phyloP scores from a whole-genome alignment of 2,329 filamentous ascomycete species.

The Beauveria rudraprayagi region DNA sequence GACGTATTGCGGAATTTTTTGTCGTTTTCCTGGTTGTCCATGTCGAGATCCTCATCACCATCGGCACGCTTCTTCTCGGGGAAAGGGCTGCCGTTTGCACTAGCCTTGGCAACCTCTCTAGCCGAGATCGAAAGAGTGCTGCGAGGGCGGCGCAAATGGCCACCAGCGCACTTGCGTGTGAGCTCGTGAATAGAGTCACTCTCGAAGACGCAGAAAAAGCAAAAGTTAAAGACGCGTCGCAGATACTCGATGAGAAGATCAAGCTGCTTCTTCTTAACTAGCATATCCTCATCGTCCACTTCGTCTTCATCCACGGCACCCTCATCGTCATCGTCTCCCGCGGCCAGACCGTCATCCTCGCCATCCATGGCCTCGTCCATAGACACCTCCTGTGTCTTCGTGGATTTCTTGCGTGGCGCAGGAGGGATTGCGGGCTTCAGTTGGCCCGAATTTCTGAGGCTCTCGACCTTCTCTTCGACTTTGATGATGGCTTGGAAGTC shows the following conservation, averaged over 20 bases:
- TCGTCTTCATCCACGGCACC: constrained; percentile 78
- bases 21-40: constrained; percentile 42
- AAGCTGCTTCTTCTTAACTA: constrained; percentile 92
- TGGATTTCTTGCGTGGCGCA: constrained; percentile 50
- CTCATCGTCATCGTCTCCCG: constrained; percentile 75
- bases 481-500: constrained; percentile 69
- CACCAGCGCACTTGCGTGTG: constrained; percentile 89
- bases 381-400: constrained; percentile 51
- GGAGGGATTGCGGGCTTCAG: constrained; percentile 58
- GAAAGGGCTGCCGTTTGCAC: constrained; percentile 73
- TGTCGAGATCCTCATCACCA: constrained; percentile 54
- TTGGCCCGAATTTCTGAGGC: constrained; percentile 65
- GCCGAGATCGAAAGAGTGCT: constrained; percentile 76
- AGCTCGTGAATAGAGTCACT: constrained; percentile 95
- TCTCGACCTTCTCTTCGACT: constrained; percentile 81
- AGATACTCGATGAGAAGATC: constrained; percentile 95
- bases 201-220: constrained; percentile 99
- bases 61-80: constrained; percentile 73
- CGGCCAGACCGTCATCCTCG: constrained; percentile 63
- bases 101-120: constrained; percentile 78
- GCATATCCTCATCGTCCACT: constrained; percentile 78
- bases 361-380: constrained; percentile 57
- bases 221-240: constrained; percentile 95
- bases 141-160: constrained; percentile 87
- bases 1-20: constrained; percentile 63